These are phyloP conservation scores for Mimosa bimucronata DNA, from an alignment of 306 rosid genomes.

Conservation along the genomic window DNA sequence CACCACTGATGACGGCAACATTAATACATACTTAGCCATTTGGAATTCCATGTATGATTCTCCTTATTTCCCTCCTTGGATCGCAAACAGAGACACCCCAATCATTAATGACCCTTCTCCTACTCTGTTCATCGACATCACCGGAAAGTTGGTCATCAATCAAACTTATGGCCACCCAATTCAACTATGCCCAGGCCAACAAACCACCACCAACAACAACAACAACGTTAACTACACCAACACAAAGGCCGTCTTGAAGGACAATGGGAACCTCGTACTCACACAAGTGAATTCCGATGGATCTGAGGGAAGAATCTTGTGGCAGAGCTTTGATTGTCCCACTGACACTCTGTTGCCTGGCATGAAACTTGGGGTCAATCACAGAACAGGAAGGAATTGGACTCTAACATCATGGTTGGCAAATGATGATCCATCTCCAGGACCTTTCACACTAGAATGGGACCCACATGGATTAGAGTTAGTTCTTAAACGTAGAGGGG, in stretches of 20 bases:
- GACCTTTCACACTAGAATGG: conserved; percentile 3
- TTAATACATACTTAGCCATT: background rate
- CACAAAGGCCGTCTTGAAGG: background rate
- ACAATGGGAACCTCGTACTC: background rate
- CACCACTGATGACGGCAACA: background rate
- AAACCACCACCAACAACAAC: background rate
- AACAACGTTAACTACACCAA: background rate
- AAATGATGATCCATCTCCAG: background rate
- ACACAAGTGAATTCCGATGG: background rate
- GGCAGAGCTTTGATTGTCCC: conserved; percentile 18
- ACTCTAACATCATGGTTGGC: conserved; percentile 2
- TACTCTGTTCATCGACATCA: background rate
- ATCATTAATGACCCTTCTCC: background rate
- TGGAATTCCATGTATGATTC: background rate
- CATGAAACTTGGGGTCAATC: background rate
- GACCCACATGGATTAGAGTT: background rate
- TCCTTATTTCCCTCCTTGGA: background rate
- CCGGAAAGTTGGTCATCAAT: background rate
- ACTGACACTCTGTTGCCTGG: background rate
- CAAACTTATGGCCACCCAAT: background rate
- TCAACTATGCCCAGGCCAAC: background rate
- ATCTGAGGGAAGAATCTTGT: background rate
- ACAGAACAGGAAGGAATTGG: conserved; percentile 2
- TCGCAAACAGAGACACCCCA: background rate
- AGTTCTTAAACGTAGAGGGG: background rate